Evolutionary conservation across 176 grass and related monocot genomes (phyloP), one percentile per base, ranked within the genome.

Genomic region (Saccharum officinarum): DNA sequence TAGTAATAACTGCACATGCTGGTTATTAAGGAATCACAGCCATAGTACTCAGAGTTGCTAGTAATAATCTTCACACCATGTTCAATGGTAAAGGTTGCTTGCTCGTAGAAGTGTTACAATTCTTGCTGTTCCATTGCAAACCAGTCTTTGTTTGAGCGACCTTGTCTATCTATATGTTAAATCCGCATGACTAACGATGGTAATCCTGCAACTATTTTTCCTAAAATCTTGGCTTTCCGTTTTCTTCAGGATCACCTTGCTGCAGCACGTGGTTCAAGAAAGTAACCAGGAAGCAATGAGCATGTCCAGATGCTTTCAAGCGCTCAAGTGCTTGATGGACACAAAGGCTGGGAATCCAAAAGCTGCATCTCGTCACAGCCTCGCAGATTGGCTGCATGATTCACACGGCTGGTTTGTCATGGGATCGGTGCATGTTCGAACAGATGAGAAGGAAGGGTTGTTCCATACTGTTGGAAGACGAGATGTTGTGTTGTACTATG

Each of bases 181-280:
- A 69, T 61, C 78, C 16, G 5, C 41, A 12, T 45, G 30, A 30
- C 4, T 83, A 54, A 70, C 5, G 4, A 26, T 73, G 25, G 15
- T 23, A 77, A 6, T 39, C 10, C 20, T 28, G 2, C 14, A 25
- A 71, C 14, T 60, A 1, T 76, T 41, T 28, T 37, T 5, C 61
- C 82, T 26, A 87, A 40, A 65, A 41, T 17, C 62, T 70, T 6
- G 39, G 13, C 5, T 64, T 16, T 13, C 17, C 4, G 83, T 50
- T 22, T 87, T 61, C 80, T 79, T 25, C 73, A 95, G 94, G 94
- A 95, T 95, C 94, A 95, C 78, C 88, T 95, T 82, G 88, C 94
- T n/a, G 94, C 94, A 23, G 94, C 88, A 65, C 94, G 94, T 75
- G 88, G 88, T 64, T 87, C 91, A 85, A 93, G 87, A 86, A 84